Conservation (phyloP, 768 basidiomycete genomes). For the Mrakia frigida region DNA sequence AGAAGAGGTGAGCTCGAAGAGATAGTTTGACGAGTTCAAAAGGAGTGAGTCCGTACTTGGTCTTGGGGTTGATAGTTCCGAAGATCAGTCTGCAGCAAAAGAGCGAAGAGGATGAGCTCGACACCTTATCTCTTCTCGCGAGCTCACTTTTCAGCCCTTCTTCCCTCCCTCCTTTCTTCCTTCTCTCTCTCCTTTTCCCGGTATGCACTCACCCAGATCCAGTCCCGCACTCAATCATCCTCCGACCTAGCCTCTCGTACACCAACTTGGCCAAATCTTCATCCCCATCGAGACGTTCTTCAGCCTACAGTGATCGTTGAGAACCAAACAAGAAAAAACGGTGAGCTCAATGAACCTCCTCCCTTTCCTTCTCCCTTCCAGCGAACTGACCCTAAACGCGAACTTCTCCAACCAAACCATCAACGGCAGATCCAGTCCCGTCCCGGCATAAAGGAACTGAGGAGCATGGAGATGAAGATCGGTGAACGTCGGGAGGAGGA, state of each 20-base stretch:
- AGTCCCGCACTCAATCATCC: constrained; percentile 70
- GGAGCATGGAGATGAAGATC: constrained; percentile 85
- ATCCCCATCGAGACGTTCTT: constrained; percentile 65
- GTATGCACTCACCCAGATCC: constrained; percentile 57
- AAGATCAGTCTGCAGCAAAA: constrained; percentile 3
- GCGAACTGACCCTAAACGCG: constrained; percentile 53
- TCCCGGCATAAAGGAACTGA: constrained; percentile 83
- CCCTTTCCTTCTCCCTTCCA: background rate
- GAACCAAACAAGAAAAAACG: background rate
- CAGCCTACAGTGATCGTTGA: constrained; percentile 48
- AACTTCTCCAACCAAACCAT: constrained; percentile 49
- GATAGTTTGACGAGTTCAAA: background rate
- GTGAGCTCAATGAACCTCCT: background rate
- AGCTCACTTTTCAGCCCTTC: background rate
- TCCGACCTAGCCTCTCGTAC: constrained; percentile 60
- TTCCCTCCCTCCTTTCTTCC: background rate
- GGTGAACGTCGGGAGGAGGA: constrained; percentile 71
- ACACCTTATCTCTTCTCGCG: background rate
- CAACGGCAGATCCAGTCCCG: constrained; percentile 64
- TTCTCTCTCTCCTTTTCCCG: too few relatives aligned
- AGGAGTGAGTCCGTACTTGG: constrained; percentile 59
- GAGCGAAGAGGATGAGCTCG: background rate
- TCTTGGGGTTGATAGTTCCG: constrained; percentile 65
- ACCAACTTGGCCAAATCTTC: constrained; percentile 59
- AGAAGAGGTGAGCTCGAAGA: background rate